Evolutionary conservation across 176 grass and related monocot species (phyloP), one percentile per base, ranked within the genome.

Genomic region (Lolium perenne): DNA sequence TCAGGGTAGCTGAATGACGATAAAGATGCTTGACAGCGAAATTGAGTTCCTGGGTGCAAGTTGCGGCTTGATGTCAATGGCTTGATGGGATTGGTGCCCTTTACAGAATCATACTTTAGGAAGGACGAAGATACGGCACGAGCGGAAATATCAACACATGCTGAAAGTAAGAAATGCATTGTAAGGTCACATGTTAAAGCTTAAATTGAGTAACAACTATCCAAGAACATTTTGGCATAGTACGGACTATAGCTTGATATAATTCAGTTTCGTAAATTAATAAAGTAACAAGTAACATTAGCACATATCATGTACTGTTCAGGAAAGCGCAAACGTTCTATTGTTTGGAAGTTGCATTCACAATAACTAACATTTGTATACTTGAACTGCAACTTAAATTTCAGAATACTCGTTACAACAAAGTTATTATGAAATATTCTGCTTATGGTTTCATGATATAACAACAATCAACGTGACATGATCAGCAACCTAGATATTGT

Each of bases 1-100:
- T 94, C 85, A 38, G 94, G 97, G 65, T 91, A 93, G 62, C 41
- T 91, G 65, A 94, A 96, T 8, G 80, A 80, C 0, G 71, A 65
- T 76, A 92, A 94, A 64, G 86, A 89, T 83, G 88, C 92, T 79
- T 32, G 81, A 80, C 87, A 91, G 9, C 73, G 16, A 40, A 94
- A 86, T 77, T 76, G 71, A 62, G 43, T 76, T 89, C 83, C 86
- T 35, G 32, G 56, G 17, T 22, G 6, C 23, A 32, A 54, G 16
- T 74, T 92, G 6, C 16, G 23, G 1, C 41, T 9, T 77, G 75
- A 59, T 3, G 38, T 17, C 48, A 88, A 76, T 86, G 78, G 67
- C 20, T 84, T 89, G 53, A 92, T 54, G 23, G 78, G 72, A 2
- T 78, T 89, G 35, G 83, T 47, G 62, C 49, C 69, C 45, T 43